A percentile compares a stretch with the other conserved stretches of the same genome.
phyloP scores from a whole-genome alignment of 2,329 filamentous ascomycete genomes.

The Aspergillus sp. region DNA sequence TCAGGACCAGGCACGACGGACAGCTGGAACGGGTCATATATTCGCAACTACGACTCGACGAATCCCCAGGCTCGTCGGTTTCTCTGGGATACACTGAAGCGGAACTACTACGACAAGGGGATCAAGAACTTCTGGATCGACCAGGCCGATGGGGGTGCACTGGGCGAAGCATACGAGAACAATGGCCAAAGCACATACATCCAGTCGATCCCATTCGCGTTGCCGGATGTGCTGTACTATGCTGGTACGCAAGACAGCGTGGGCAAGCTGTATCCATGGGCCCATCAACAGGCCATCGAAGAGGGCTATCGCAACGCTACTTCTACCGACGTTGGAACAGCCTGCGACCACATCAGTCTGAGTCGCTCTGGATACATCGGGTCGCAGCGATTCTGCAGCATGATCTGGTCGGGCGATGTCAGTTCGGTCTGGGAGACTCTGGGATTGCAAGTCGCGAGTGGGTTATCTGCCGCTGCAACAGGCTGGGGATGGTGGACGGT shows the following conservation, averaged over 20 bases:
- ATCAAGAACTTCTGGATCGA: slow-evolving; percentile 63
- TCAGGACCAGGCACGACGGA: slow-evolving; percentile 53
- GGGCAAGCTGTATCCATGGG: slow-evolving; percentile 56
- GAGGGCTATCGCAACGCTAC: slow-evolving; percentile 51
- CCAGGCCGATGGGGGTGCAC: slow-evolving; percentile 51
- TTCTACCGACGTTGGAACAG: slow-evolving; percentile 42
- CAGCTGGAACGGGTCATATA: slow-evolving; percentile 52
- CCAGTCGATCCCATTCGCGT: slow-evolving; percentile 26
- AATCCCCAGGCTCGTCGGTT: slow-evolving; percentile 54
- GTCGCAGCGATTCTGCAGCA: slow-evolving; percentile 56
- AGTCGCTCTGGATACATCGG: slow-evolving; percentile 50
- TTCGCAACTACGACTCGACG: slow-evolving; percentile 57
- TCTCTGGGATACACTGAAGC: slow-evolving; percentile 53
- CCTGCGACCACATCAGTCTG: slow-evolving; percentile 44
- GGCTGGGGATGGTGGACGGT: slow-evolving; percentile 64
- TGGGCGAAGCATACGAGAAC: slow-evolving; percentile 32
- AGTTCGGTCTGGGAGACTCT: slow-evolving; percentile 56
- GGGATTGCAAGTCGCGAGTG: slow-evolving; percentile 54
- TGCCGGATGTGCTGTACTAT: slow-evolving; percentile 44
- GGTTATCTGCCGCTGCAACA: slow-evolving; percentile 57
- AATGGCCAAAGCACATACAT: slow-evolving; percentile 48
- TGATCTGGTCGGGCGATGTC: slow-evolving; percentile 59
- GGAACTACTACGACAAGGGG: slow-evolving; percentile 57
- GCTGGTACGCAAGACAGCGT: slow-evolving; percentile 55
- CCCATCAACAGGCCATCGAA: slow-evolving; percentile 55